Base-by-base conservation (phyloP, 1,139 yeast species). In the Pichia sp. region DNA sequence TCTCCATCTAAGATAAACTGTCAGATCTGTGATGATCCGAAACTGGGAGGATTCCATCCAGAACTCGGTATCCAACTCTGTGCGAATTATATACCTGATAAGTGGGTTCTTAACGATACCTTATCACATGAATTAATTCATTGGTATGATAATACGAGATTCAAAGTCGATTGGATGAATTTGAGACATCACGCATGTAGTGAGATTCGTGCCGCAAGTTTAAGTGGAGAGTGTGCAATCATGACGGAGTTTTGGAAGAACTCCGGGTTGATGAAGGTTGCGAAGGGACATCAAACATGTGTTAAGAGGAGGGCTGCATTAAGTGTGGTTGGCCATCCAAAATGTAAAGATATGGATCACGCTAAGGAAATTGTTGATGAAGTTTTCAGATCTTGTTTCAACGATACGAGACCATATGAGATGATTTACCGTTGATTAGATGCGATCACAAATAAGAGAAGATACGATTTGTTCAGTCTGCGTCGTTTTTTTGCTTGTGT, bases 121-220 rank as follows among this genome's bases (percentile, higher is more conserved):
- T 62, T 91, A 45, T 72, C 96, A 3, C 99, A 91, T 57, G 99
- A 91, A 55, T 67, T 91, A 57, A 79, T 93, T 17, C 99, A 91
- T 59, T 93, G 88, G 37, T 91, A 86, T 59, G 99, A 91, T 59
- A 81, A 87, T 54, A 66, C 86, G 48, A 81, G 86, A 57, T 91
- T 93, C 64, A 67, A 85, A 37, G 86, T 91, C 8, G 83, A 91
- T 56, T 81, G 94, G 78, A 57, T 69, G 39, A 75, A 91, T 58
- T 65, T 93, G 53, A 75, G 76, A 52, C 98, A 91, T 54, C 98
- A 91, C 56, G 98, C 98, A 0, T 93, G 98, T 59, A 81, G 96
- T 1, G 98, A 91, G 60, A 86, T 91, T 35, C 68, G 99, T 42
- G 98, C 98, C 0, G 81, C 94, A 12, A 80, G 85, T 54, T 66